These are phyloP conservation scores for Cyclocybe cylindracea DNA, from an alignment of 768 basidiomycete genomes.

Conservation along the genomic window DNA sequence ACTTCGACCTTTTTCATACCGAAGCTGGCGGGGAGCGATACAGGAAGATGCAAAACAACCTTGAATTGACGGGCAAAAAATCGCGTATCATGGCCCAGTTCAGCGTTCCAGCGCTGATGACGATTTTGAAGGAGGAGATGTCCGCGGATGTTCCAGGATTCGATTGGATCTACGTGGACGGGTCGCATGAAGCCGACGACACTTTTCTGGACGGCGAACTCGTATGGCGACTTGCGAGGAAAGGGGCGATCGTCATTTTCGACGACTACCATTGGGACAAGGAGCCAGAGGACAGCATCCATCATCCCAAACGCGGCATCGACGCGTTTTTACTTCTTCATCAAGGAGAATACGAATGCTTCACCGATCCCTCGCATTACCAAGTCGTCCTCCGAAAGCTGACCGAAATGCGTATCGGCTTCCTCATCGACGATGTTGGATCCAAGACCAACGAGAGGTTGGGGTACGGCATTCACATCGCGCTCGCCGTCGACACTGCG, in stretches of 20 bases:
- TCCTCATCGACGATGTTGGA: constrained; percentile 29
- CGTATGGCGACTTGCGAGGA: constrained; percentile 53
- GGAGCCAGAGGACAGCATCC: constrained; percentile 46
- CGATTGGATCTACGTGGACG: constrained; percentile 62
- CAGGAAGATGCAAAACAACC: constrained; percentile 46
- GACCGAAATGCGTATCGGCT: constrained; percentile 54
- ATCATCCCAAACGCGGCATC: constrained; percentile 58
- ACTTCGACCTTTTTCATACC: constrained; percentile 55
- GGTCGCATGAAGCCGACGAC: constrained; percentile 61
- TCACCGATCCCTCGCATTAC: constrained; percentile 40
- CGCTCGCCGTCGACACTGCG: constrained; percentile 38
- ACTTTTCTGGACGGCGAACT: constrained; percentile 63
- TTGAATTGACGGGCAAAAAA: constrained; percentile 41
- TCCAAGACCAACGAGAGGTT: constrained; percentile 21
- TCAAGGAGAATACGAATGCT: constrained; percentile 42
- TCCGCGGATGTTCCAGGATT: constrained; percentile 38
- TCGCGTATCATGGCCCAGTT: constrained; percentile 51
- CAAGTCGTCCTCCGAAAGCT: constrained; percentile 57
- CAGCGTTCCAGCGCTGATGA: constrained; percentile 52
- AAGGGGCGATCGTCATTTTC: constrained; percentile 53
- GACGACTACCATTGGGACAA: constrained; percentile 59
- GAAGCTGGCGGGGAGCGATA: constrained; percentile 47
- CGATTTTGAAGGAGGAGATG: constrained; percentile 48
- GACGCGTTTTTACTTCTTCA: constrained; percentile 57
- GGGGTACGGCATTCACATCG: constrained; percentile 51